Evolutionary conservation across 306 rosid genomes (phyloP).

Genomic region (apple (Malus domestica)): DNA sequence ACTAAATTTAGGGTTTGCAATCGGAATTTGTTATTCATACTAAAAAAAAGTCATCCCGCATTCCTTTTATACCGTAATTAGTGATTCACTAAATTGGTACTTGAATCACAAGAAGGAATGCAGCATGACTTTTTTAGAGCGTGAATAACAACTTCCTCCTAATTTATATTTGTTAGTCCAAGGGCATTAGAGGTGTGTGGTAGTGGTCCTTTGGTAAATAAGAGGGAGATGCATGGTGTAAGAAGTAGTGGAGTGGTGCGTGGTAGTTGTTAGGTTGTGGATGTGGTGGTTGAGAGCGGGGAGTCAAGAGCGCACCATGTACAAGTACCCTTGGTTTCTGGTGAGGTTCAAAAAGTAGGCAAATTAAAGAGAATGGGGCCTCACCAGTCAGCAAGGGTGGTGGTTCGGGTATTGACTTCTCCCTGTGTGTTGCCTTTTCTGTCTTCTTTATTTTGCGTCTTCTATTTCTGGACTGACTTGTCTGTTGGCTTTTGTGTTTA

Average conservation of each 20-base stretch:
- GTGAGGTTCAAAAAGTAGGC: conserved; percentile 10
- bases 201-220: conserved; percentile 9
- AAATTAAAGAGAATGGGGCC: conserved; percentile 18
- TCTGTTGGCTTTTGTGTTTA: conserved; percentile 19
- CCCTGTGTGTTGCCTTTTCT: conserved; percentile 33
- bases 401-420: conserved; percentile 99
- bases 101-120: not conserved
- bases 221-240: conserved; percentile 1
- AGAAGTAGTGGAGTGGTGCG: not conserved
- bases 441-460: not conserved
- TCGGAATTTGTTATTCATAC: not conserved
- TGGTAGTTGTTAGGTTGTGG: conserved; percentile 16
- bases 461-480: not conserved
- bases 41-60: not conserved
- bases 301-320: conserved; percentile 99
- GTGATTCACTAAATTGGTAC: not conserved
- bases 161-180: not conserved
- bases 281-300: conserved; percentile 21
- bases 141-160: not conserved
- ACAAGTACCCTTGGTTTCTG: conserved; percentile 48
- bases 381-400: conserved; percentile 49
- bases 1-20: not conserved
- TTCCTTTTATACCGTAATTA: not conserved
- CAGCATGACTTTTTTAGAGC: not conserved
- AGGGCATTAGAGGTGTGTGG: not conserved